Evolutionary conservation across 164 flowering plant species (phyloP).

Genomic region (Cinnamomum micranthum): DNA sequence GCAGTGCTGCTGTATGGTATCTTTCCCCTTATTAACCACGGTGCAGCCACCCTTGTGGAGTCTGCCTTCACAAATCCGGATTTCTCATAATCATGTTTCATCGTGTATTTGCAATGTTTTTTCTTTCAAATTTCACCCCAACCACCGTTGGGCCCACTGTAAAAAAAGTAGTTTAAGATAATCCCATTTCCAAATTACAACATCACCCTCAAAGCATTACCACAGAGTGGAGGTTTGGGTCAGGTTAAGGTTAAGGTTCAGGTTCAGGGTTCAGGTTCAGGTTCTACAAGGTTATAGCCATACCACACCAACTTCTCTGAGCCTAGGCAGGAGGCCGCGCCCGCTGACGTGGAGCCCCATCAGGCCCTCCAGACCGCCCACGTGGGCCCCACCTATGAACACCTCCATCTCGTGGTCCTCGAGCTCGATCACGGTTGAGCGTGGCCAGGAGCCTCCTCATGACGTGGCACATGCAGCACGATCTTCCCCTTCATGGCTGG

Average conservation of each 20-base stretch:
- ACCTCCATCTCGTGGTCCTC: constrained; percentile 64
- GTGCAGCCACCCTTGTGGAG: too few species aligned
- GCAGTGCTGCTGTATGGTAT: too few species aligned
- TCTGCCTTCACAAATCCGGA: too few species aligned
- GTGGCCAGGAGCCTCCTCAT: constrained; percentile 70
- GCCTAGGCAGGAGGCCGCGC: constrained; percentile 60
- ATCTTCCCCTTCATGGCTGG: neutral
- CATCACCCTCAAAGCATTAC: too few species aligned
- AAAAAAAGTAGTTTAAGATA: too few species aligned
- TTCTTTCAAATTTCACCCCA: too few species aligned
- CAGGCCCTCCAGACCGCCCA: constrained; percentile 77
- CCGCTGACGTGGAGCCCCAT: constrained; percentile 73
- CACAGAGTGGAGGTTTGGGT: neutral
- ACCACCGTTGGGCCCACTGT: too few species aligned
- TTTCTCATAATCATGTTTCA: too few species aligned
- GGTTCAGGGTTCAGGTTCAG: too few species aligned
- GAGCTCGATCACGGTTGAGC: constrained; percentile 77
- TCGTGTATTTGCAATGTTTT: too few species aligned
- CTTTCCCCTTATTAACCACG: too few species aligned
- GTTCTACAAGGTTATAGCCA: neutral
- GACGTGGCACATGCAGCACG: constrained; percentile 96
- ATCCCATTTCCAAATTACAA: too few species aligned
- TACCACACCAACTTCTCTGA: constrained; percentile 40
- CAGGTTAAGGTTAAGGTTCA: neutral
- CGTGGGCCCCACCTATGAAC: constrained; percentile 68